Conservation (phyloP, 2,329 filamentous ascomycete species). For the Cercospora zeina region DNA sequence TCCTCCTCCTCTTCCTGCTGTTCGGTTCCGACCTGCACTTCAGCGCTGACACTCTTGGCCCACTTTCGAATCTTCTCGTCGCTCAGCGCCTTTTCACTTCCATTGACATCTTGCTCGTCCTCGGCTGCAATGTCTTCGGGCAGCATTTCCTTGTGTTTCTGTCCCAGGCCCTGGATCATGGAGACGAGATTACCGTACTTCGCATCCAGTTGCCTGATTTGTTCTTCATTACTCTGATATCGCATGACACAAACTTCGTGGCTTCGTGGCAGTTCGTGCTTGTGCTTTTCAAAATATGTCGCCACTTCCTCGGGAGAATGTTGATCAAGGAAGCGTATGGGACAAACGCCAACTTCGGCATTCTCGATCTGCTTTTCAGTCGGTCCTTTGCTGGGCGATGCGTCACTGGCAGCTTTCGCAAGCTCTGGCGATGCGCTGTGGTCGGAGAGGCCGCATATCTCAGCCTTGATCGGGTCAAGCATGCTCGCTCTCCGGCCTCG, state of each 20-base stretch:
- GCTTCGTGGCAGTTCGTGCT: conserved; percentile 89
- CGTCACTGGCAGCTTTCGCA: conserved; percentile 20
- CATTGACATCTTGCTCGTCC: conserved; percentile 46
- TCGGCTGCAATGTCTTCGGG: conserved; percentile 57
- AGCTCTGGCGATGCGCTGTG: conserved; percentile 24
- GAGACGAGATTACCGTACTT: conserved; percentile 90
- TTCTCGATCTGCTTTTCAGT: conserved; percentile 30
- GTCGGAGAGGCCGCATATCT: conserved; percentile 41
- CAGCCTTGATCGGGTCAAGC: conserved; percentile 41
- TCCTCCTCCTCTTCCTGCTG: conserved; percentile 55
- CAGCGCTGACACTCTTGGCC: conserved; percentile 73
- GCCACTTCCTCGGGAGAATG: conserved; percentile 92
- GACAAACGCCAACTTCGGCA: conserved; percentile 65
- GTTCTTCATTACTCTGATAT: conserved; percentile 82
- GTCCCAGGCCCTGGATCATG: conserved; percentile 89
- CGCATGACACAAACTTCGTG: conserved; percentile 89
- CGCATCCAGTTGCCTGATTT: conserved; percentile 83
- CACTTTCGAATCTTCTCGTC: conserved; percentile 79
- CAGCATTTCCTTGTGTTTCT: conserved; percentile 84
- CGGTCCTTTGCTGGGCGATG: conserved; percentile 18
- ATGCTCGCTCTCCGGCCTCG: conserved; percentile 37
- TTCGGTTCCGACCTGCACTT: conserved; percentile 47
- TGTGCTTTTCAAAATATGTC: conserved; percentile 90
- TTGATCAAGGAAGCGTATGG: conserved; percentile 88
- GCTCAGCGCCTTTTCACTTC: conserved; percentile 51